phyloP scores from a whole-genome alignment of 352 stramenopile genomes.

The Pythium oligandrum region DNA sequence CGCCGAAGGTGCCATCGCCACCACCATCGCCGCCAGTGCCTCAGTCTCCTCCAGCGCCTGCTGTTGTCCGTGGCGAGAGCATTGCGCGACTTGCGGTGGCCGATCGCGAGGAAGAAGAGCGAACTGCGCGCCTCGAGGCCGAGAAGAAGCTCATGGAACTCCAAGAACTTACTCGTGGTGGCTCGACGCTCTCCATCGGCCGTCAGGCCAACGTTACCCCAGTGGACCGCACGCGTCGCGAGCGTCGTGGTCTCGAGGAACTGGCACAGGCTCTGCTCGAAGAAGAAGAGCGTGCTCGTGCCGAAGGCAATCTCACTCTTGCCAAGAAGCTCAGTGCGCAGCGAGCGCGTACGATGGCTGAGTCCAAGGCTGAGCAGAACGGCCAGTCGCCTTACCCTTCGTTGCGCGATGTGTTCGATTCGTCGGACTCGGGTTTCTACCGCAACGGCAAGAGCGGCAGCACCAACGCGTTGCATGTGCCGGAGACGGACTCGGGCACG shows the following conservation, averaged over 20 bases:
- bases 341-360: slow-evolving; percentile 63
- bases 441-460: slow-evolving; percentile 27
- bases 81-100: slow-evolving; percentile 7
- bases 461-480: slow-evolving; percentile 9
- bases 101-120: slow-evolving; percentile 63
- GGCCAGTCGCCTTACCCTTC: slow-evolving; percentile 29
- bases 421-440: slow-evolving; percentile 13
- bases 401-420: slow-evolving; percentile 33
- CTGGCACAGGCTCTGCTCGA: slow-evolving; percentile 71
- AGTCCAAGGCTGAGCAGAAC: slow-evolving; percentile 37
- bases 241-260: slow-evolving; percentile 73
- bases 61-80: too few relatives aligned
- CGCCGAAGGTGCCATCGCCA: slow-evolving; percentile 18
- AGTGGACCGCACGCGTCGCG: slow-evolving; percentile 56
- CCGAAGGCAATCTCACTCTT: slow-evolving; percentile 66
- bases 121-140: slow-evolving; percentile 69
- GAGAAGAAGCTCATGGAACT: slow-evolving; percentile 82
- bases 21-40: slow-evolving; percentile 24
- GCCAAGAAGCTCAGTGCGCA: slow-evolving; percentile 80
- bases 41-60: not conserved
- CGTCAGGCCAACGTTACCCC: slow-evolving; percentile 50
- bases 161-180: slow-evolving; percentile 63
- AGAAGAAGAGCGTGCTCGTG: slow-evolving; percentile 75
- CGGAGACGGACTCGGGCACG: slow-evolving; percentile 5
- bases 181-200: slow-evolving; percentile 52